These are phyloP conservation scores for Prunus campanulata DNA, from an alignment of 306 rosid genomes.

Conservation along the genomic window DNA sequence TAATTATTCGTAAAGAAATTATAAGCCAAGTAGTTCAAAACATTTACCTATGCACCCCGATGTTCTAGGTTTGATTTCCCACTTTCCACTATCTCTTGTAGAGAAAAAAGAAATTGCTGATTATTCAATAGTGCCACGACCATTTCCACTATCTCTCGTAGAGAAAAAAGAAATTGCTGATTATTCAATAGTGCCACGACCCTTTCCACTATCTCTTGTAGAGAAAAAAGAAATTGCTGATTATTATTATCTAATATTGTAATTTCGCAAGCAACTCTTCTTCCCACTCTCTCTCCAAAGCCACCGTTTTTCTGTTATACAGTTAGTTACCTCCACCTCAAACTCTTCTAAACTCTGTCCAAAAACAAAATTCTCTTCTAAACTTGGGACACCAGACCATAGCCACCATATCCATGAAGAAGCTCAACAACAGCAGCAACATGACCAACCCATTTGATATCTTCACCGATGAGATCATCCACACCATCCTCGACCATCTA, in stretches of 20 bases:
- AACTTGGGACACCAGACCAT: neutral
- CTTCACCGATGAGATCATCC: conserved; percentile 58
- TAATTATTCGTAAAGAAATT: too few species aligned
- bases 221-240: too few species aligned
- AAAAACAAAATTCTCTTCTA: neutral
- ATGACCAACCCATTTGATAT: conserved; percentile 41
- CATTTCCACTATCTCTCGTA: too few species aligned
- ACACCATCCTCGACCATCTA: conserved; percentile 50
- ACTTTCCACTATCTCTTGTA: too few species aligned
- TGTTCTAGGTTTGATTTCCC: too few species aligned
- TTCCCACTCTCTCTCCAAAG: neutral
- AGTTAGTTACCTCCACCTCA: neutral
- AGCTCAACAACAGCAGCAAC: neutral
- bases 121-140: too few species aligned
- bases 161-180: too few species aligned
- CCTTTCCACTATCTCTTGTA: too few species aligned
- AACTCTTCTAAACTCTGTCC: neutral
- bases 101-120: too few species aligned
- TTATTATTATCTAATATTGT: neutral
- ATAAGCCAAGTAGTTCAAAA: too few species aligned
- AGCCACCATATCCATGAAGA: conserved; percentile 11
- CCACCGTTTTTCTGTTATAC: conserved; percentile 11
- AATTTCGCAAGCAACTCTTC: neutral
- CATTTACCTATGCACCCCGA: fast-evolving
- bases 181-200: too few species aligned